These are phyloP conservation scores for Hyaloperonospora brassicae DNA, from an alignment of 352 stramenopile genomes.

Conservation along the genomic window DNA sequence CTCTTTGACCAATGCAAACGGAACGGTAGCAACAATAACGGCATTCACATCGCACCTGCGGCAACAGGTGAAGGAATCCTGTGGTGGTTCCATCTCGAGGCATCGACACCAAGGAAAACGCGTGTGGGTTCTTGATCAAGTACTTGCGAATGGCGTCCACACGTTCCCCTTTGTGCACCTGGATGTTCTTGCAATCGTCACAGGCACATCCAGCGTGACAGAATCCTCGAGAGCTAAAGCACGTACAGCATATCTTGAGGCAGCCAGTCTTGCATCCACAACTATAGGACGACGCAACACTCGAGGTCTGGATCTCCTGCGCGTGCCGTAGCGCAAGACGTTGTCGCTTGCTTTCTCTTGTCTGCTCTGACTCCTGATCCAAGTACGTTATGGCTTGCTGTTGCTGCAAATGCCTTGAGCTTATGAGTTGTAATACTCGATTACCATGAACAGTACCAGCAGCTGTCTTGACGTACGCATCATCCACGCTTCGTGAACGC, in stretches of 20 bases:
- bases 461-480: constrained; percentile 6
- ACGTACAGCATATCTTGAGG: constrained; percentile 84
- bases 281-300: constrained; percentile 59
- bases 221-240: constrained; percentile 76
- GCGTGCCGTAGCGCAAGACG: constrained; percentile 47
- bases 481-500: constrained; percentile 15
- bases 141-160: constrained; percentile 69
- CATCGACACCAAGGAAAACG: constrained; percentile 56
- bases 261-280: constrained; percentile 83
- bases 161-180: constrained; percentile 46
- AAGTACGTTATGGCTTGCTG: background rate
- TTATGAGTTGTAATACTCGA: background rate
- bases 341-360: constrained; percentile 38
- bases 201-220: constrained; percentile 63
- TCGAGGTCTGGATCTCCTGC: constrained; percentile 64
- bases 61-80: constrained; percentile 63
- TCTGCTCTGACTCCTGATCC: constrained; percentile 22
- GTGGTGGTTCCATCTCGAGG: constrained; percentile 23
- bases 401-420: too few relatives aligned
- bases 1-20: background rate
- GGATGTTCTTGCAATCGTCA: constrained; percentile 68
- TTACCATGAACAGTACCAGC: background rate
- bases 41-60: constrained; percentile 28
- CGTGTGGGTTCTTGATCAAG: constrained; percentile 63
- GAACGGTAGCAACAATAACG: background rate